These are phyloP conservation scores for Anthracocystis panici-leucophaei DNA, from an alignment of 1,284 basidiomycete species.

Conservation along the genomic window DNA sequence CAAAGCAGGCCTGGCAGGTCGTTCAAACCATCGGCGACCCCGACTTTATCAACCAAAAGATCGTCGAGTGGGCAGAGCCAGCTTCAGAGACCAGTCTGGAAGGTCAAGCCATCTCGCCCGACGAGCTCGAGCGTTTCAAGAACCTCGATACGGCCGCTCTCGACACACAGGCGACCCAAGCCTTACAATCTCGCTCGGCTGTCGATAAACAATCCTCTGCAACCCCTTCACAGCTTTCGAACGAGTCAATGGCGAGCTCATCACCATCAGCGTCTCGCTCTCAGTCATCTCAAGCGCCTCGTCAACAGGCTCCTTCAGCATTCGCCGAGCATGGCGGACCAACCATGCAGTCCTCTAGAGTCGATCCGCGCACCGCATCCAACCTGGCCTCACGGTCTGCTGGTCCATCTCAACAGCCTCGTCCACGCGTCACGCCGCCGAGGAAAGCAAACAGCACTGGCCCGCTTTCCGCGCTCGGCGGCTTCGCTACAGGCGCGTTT, in stretches of 20 bases:
- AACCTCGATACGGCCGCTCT: constrained; percentile 28
- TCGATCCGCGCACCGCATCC: constrained; percentile 4
- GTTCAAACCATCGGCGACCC: constrained; percentile 58
- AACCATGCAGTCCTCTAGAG: background rate
- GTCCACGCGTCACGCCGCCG: constrained; percentile 34
- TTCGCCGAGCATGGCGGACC: background rate
- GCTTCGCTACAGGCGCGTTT: constrained; percentile 45
- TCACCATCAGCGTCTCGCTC: background rate
- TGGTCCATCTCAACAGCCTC: constrained; percentile 12
- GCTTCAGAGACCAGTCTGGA: constrained; percentile 50
- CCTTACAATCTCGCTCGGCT: background rate
- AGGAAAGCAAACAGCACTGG: constrained; percentile 31
- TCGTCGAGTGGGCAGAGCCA: constrained; percentile 54
- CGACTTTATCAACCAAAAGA: constrained; percentile 62
- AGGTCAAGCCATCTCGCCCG: constrained; percentile 39
- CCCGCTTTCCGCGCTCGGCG: constrained; percentile 44
- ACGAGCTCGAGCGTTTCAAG: constrained; percentile 44
- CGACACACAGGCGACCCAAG: constrained; percentile 13
- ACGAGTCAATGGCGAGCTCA: background rate
- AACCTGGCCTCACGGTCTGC: constrained; percentile 7
- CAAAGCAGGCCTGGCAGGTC: constrained; percentile 62
- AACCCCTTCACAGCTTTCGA: background rate
- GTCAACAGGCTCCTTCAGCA: constrained; percentile 1
- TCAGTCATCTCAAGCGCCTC: constrained; percentile 2
- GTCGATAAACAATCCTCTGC: background rate